Evolutionary conservation across 2,329 filamentous ascomycete genomes (phyloP).

Genomic region (Diaporthe longicolla): DNA sequence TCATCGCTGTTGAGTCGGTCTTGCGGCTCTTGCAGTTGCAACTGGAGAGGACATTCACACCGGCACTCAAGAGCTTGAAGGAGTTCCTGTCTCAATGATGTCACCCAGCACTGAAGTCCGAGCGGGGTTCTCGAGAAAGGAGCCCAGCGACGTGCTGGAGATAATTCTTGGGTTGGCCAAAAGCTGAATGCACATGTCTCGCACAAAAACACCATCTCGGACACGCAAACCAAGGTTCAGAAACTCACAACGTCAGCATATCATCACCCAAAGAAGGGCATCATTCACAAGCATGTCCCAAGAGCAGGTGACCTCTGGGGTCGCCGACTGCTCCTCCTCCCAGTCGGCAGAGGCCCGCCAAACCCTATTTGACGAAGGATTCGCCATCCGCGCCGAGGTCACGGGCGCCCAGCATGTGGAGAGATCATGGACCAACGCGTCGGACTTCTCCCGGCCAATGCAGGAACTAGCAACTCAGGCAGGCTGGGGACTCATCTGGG

Average conservation of each 20-base stretch:
- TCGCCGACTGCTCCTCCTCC: background rate
- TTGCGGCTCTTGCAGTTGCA: constrained; percentile 22
- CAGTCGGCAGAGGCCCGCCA: constrained; percentile 52
- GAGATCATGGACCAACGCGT: constrained; percentile 64
- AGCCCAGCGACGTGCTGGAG: too few species aligned
- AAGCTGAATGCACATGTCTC: too few species aligned
- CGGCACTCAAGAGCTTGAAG: constrained; percentile 13
- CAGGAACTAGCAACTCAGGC: constrained; percentile 74
- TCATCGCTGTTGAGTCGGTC: background rate
- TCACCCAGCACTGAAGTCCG: background rate
- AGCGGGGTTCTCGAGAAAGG: constrained; percentile 11
- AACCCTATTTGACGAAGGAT: constrained; percentile 70
- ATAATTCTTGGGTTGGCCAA: background rate
- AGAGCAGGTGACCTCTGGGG: background rate
- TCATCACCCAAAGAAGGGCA: background rate
- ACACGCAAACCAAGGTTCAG: background rate
- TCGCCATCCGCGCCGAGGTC: constrained; percentile 71
- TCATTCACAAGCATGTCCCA: constrained; percentile 11
- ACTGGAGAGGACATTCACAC: background rate
- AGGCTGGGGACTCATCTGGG: constrained; percentile 75
- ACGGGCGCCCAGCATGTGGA: constrained; percentile 73
- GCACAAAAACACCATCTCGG: background rate
- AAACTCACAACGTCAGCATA: background rate
- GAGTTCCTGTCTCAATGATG: constrained; percentile 29
- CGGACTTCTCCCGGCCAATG: constrained; percentile 69